A percentile compares a stretch with the other conserved stretches of the same genome.
These are phyloP conservation scores for Hypomyces rosellus DNA, from an alignment of 2,329 filamentous ascomycete species.

Conservation along the genomic window DNA sequence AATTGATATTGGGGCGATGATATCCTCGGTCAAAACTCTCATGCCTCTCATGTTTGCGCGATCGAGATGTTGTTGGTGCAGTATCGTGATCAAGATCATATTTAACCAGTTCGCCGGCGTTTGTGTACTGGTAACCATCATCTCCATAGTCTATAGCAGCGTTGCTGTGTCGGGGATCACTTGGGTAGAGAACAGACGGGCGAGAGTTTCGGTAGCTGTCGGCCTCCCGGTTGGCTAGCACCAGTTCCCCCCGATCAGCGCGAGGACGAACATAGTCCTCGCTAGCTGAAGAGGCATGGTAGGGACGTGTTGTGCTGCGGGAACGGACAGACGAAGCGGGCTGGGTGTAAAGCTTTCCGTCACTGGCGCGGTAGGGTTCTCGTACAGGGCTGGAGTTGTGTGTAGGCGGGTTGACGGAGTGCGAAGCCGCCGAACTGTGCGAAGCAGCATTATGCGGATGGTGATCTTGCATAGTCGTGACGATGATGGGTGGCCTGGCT, in stretches of 20 bases:
- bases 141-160: constrained; percentile 48
- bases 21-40: constrained; percentile 52
- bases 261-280: constrained; percentile 46
- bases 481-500: constrained; percentile 47
- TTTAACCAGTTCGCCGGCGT: constrained; percentile 53
- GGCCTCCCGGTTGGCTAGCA: constrained; percentile 31
- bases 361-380: constrained; percentile 47
- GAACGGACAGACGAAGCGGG: constrained; percentile 53
- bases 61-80: constrained; percentile 31
- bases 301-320: constrained; percentile 40
- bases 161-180: constrained; percentile 36
- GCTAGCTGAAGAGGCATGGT: constrained; percentile 43
- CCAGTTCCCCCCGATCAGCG: constrained; percentile 44
- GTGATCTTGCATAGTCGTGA: constrained; percentile 47
- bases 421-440: constrained; percentile 32
- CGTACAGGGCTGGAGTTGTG: constrained; percentile 45
- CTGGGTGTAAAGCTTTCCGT: constrained; percentile 47
- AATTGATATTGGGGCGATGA: constrained; percentile 49
- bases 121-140: constrained; percentile 58
- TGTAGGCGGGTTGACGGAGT: constrained; percentile 28
- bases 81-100: constrained; percentile 56
- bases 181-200: constrained; percentile 40
- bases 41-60: constrained; percentile 42
- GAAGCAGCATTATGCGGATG: constrained; percentile 34
- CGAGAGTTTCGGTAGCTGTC: constrained; percentile 44